Evolutionary conservation across 1,284 basidiomycete species (phyloP).

Genomic region (Golubevia pallescens): DNA sequence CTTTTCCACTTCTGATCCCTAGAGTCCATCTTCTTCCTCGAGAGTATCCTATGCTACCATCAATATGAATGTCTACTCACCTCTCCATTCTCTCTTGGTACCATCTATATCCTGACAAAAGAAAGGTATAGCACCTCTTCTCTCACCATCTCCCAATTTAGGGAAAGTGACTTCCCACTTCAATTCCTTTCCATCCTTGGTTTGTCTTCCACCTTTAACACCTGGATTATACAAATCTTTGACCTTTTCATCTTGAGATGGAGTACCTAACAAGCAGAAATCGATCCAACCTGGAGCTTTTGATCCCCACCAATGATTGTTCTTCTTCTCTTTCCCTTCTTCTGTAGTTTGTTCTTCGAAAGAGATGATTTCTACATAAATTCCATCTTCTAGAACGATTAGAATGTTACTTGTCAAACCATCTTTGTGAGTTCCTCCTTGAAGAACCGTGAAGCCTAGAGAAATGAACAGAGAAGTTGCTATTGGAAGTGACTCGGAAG

Average conservation of each 20-base stretch:
- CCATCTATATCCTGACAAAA: conserved; percentile 31
- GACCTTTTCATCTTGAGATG: conserved; percentile 9
- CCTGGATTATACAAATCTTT: conserved; percentile 18
- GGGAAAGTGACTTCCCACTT: conserved; percentile 43
- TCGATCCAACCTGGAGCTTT: conserved; percentile 39
- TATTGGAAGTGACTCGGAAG: conserved; percentile 14
- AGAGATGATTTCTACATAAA: conserved; percentile 42
- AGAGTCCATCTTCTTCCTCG: no score
- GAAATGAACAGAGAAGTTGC: conserved; percentile 23
- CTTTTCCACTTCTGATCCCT: no score
- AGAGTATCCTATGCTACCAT: no score
- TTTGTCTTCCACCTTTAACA: conserved; percentile 21
- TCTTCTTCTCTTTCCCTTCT: conserved; percentile 19
- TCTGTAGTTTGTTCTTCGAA: conserved; percentile 26
- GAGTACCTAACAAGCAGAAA: conserved; percentile 29
- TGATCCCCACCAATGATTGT: conserved; percentile 35
- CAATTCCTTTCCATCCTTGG: conserved; percentile 24
- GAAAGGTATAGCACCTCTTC: conserved; percentile 26
- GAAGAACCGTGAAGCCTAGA: conserved; percentile 35
- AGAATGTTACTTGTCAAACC: conserved; percentile 37
- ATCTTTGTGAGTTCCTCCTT: conserved; percentile 35
- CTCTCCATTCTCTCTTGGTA: conserved; percentile 20
- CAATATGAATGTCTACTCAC: background rate
- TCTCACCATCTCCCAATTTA: conserved; percentile 7
- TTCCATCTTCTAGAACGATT: conserved; percentile 35